Evolutionary conservation across 2,329 filamentous ascomycete species (phyloP).

Genomic region (Pyrenochaeta sp.): DNA sequence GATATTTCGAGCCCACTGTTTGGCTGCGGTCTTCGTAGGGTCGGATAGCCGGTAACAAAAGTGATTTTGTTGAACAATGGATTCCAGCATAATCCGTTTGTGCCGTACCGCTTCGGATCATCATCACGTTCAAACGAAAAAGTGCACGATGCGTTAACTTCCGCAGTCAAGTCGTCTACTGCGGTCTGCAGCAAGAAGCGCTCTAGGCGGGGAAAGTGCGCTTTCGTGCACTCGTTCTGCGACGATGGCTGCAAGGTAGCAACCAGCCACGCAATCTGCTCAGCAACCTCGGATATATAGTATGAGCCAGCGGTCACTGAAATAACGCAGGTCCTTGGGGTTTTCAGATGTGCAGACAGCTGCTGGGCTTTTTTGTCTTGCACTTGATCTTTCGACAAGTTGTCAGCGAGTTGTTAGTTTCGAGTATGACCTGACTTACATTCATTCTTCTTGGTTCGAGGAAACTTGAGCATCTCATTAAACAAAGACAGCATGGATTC

Average conservation of each 20-base stretch:
- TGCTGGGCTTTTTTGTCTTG: too few species aligned
- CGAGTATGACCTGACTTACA: too few species aligned
- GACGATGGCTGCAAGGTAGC: not conserved
- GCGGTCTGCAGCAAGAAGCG: not conserved
- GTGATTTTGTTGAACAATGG: not conserved
- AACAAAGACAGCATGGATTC: not conserved
- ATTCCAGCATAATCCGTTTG: not conserved
- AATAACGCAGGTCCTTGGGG: not conserved
- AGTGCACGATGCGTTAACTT: too few species aligned
- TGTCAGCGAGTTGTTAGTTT: too few species aligned
- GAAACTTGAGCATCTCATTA: not conserved
- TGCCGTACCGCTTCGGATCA: too few species aligned
- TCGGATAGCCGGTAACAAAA: conserved; percentile 3
- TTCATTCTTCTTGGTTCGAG: too few species aligned
- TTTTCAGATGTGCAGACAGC: not conserved
- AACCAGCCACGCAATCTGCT: conserved; percentile 6
- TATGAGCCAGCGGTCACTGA: not conserved
- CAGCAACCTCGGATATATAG: conserved; percentile 1
- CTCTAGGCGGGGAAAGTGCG: not conserved
- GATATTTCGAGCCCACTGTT: conserved; percentile 2
- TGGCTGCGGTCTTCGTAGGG: not conserved
- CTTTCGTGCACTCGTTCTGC: not conserved
- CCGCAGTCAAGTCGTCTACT: too few species aligned
- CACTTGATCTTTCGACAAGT: too few species aligned
- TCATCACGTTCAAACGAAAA: too few species aligned